phyloP scores from a whole-genome alignment of 1,284 basidiomycete genomes.

The Erythrobasidium hasegawianum region DNA sequence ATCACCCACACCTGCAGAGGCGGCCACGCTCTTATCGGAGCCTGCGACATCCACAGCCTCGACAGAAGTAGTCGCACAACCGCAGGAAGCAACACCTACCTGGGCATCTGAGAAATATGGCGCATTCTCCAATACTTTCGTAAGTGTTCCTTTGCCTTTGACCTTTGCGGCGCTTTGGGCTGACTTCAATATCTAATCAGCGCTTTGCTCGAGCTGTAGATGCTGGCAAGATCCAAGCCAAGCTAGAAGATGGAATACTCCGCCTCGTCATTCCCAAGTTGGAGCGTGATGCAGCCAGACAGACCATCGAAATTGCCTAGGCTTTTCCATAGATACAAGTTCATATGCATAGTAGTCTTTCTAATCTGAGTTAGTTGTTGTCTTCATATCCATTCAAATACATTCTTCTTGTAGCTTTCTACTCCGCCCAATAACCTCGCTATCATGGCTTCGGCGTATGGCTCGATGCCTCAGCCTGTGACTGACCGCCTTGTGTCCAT shows the following conservation, averaged over 20 bases:
- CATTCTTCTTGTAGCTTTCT: too few relatives aligned
- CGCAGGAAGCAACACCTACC: not conserved
- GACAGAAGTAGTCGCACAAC: not conserved
- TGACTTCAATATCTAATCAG: too few relatives aligned
- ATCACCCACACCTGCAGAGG: not conserved
- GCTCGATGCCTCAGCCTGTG: slow-evolving; percentile 5
- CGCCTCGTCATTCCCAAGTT: slow-evolving; percentile 19
- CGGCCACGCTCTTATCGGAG: not conserved
- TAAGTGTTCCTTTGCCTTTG: not conserved
- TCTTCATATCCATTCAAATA: slow-evolving; percentile 33
- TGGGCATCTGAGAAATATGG: slow-evolving; percentile 27
- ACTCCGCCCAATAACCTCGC: too few relatives aligned
- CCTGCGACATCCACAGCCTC: not conserved
- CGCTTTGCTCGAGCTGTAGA: slow-evolving; percentile 65
- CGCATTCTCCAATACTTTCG: slow-evolving; percentile 15
- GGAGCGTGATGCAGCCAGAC: slow-evolving; percentile 10
- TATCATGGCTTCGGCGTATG: not conserved
- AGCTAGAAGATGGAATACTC: slow-evolving; percentile 64
- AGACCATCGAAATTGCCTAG: slow-evolving; percentile 12
- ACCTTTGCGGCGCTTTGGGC: not conserved
- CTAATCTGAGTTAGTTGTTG: too few relatives aligned
- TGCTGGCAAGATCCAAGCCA: slow-evolving; percentile 59
- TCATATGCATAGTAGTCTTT: too few relatives aligned
- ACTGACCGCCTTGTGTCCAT: slow-evolving; percentile 33
- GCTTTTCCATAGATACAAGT: not conserved